A percentile compares a stretch with the other conserved stretches of the same genome.
phyloP scores from a whole-genome alignment of 305 asterid genomes.

The Rubia tinctorum region DNA sequence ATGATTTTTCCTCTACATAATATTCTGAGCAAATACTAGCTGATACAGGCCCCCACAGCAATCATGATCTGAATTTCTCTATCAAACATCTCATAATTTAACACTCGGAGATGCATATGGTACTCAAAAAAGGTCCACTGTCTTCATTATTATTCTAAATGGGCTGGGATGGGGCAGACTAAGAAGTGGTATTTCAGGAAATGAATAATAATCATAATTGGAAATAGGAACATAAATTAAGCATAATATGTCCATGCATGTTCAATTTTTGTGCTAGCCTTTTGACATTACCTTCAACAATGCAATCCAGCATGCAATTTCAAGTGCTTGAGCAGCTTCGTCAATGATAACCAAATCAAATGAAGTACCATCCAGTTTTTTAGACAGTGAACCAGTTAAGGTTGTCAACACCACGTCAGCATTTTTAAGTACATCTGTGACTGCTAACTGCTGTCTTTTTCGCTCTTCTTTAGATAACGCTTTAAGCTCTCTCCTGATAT shows the following conservation, averaged over 20 bases:
- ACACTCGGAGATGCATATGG: not conserved
- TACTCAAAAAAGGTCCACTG: not conserved
- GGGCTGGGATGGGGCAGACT: not conserved
- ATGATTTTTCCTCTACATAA: not conserved
- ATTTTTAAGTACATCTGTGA: conserved; percentile 86
- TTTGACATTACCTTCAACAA: conserved; percentile 66
- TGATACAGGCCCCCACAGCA: not conserved
- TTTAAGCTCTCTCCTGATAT: conserved; percentile 84
- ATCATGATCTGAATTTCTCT: not conserved
- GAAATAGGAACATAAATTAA: not conserved
- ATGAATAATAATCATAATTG: not conserved
- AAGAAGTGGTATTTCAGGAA: not conserved
- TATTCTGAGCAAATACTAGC: not conserved
- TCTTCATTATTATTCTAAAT: not conserved
- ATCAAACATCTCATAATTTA: not conserved
- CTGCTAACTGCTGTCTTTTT: conserved; percentile 98
- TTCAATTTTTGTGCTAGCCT: not conserved
- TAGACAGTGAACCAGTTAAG: conserved; percentile 84
- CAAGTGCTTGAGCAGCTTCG: conserved; percentile 99
- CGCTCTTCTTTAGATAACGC: conserved; percentile 87
- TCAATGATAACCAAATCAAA: conserved; percentile 93
- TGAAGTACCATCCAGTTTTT: conserved; percentile 66
- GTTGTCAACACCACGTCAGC: conserved; percentile 87
- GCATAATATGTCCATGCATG: not conserved
- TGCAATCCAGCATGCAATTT: conserved; percentile 99